Evolutionary conservation across 2,329 filamentous ascomycete genomes (phyloP), one percentile per base, ranked within the genome.

Genomic region (Beauveria pseudobassiana): DNA sequence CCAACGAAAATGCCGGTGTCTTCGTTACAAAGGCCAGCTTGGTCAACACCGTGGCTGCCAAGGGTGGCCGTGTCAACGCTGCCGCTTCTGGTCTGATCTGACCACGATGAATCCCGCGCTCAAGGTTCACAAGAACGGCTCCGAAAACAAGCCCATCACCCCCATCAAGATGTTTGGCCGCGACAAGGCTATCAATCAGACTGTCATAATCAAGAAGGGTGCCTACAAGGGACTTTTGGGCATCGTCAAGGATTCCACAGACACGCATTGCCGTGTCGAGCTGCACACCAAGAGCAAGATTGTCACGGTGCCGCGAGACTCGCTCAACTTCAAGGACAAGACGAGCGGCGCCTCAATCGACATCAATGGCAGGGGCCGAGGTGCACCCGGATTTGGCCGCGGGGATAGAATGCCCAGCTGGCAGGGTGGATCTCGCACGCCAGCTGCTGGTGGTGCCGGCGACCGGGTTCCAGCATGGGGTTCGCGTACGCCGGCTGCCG

Each of bases 261-360:
- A 96, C 68, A 85, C 85, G 3, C 86, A 89, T 69, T 93, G 91
- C 34, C 89, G 93, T 65, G 89, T 99, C 48, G 95, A 99, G 76
- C 79, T 99, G 45, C 93, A 98, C 72, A 93, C 93, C 6, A 96
- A 96, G 78, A 91, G 87, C 76, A 98, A 97, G 80, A 89, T 90
- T 18, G 86, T 98, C 64, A 92, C 88, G 8, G 85, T 98, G 42
- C 84, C 87, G 22, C 96, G 96, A 71, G 87, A 89, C 12, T 85
- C 88, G 62, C 78, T 99, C n/a, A 85, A 84, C 26, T 89, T 96
- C 76, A 93, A 93, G 74, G 93, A 99, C 78, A 90, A 84, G 64
- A 76, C 88, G 61, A 93, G 89, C 4, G 93, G 92, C 51, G 84
- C 87, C 61, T 83, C 83, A n/a, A 88, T 96, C 64, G 88, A 93